A percentile compares a stretch with the other conserved stretches of the same genome.
These are phyloP conservation scores for Lignosus rhinocerotis DNA, from an alignment of 1,284 basidiomycete genomes.

Conservation along the genomic window DNA sequence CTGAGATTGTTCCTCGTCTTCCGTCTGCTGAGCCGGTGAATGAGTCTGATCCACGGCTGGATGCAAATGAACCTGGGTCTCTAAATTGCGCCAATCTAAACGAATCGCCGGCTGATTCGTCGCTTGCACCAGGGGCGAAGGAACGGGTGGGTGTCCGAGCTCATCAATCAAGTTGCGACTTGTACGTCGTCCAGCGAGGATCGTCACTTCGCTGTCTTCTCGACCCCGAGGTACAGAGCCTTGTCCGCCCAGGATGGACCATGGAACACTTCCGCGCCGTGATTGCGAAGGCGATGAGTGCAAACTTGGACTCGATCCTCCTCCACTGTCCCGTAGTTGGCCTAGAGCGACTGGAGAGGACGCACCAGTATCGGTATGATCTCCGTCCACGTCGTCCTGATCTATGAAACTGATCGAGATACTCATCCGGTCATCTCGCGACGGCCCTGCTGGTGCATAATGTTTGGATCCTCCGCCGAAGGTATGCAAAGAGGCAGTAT, in stretches of 20 bases:
- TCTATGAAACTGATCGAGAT: slow-evolving; percentile 26
- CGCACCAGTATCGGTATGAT: slow-evolving; percentile 29
- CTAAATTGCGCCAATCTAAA: slow-evolving; percentile 22
- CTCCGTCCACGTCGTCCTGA: slow-evolving; percentile 33
- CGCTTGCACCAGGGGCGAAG: slow-evolving; percentile 8
- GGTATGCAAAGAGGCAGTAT: slow-evolving; percentile 52
- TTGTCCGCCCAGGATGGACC: slow-evolving; percentile 22
- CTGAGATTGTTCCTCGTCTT: background rate
- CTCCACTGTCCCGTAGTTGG: slow-evolving; percentile 20
- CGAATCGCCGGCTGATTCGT: slow-evolving; percentile 20
- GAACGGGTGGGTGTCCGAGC: slow-evolving; percentile 3
- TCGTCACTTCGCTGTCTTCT: slow-evolving; percentile 32
- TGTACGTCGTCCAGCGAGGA: slow-evolving; percentile 24
- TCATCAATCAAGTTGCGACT: slow-evolving; percentile 29
- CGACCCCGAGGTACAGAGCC: slow-evolving; percentile 21
- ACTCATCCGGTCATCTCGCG: slow-evolving; percentile 34
- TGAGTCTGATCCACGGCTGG: background rate
- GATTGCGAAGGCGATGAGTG: slow-evolving; percentile 15
- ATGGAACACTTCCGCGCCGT: slow-evolving; percentile 29
- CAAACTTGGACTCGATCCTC: slow-evolving; percentile 18
- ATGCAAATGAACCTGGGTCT: slow-evolving; percentile 8
- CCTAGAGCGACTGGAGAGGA: slow-evolving; percentile 30
- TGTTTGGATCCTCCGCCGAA: slow-evolving; percentile 38
- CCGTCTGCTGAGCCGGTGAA: slow-evolving; percentile 22
- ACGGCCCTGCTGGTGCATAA: slow-evolving; percentile 14